Base-by-base conservation (phyloP, 495 filamentous ascomycete species). In the Penicillium salamii region DNA sequence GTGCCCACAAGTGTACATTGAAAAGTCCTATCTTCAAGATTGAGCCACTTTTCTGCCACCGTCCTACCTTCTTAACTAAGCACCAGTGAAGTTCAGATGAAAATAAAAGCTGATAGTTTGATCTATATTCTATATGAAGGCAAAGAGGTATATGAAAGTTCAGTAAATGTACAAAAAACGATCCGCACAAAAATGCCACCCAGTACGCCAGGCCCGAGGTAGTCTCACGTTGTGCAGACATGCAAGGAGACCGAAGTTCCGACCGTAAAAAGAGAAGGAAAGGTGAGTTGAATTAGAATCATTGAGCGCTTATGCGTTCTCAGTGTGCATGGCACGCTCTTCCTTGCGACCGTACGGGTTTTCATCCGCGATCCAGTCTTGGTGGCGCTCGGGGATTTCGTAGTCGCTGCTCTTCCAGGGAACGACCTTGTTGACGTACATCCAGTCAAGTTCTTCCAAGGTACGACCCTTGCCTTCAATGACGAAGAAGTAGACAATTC, bases 391-490 rank as follows among this genome's bases (percentile, higher is more conserved):
- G 3, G 67, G 69, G 17, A 72, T 54, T 44, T 62, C 58, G 32
- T 52, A 88, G 36, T 66, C 68, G 47, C 61, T 69, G 53, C 76
- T 81, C 67, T 80, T 81, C 75, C 79, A 82, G 2, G 87, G 83
- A 54, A 71, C 73, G 33, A 89, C 74, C 34, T 78, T 70, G 39
- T 82, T 56, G 40, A 88, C 68, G 55, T 90, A 92, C 87, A 92
- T 91, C 12, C 80, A 88, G 63, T 92, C 88, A 39, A 91, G 73
- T 59, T 90, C 84, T 70, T 90, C 87, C 23, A 91, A 67, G 1
- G 78, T 81, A 26, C 83, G 70, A 17, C 78, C 79, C 43, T 77
- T 70, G 18, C 74, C 78, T 58, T 91, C 87, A 53, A 83, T 83
- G 36, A 89, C 76, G 67, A 84, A 89, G 71, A 90, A 85, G 66